These are phyloP conservation scores for Aeminium ludgeri DNA, from an alignment of 495 filamentous ascomycete species.

Conservation along the genomic window DNA sequence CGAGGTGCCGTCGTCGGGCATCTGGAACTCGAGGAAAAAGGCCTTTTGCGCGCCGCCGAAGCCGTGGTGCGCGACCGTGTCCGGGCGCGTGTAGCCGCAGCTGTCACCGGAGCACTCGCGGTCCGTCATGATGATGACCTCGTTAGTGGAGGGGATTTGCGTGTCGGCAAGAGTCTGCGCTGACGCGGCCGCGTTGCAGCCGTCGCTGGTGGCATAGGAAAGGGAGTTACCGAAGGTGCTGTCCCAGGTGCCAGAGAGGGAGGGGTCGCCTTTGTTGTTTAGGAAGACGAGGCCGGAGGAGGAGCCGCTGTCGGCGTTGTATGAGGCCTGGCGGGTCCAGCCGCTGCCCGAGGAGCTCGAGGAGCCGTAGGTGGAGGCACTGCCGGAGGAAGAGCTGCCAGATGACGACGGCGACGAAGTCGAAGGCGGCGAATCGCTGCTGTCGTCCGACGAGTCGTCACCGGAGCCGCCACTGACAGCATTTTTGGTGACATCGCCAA, in stretches of 20 bases:
- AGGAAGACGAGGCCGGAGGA: slow-evolving; percentile 47
- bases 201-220: slow-evolving; percentile 39
- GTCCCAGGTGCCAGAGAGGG: slow-evolving; percentile 41
- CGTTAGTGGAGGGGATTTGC: slow-evolving; percentile 36
- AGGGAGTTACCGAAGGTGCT: slow-evolving; percentile 45
- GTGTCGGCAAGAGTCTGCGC: slow-evolving; percentile 36
- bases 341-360: slow-evolving; percentile 4
- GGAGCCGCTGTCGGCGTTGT: slow-evolving; percentile 31
- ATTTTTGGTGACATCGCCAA: not conserved
- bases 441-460: not conserved
- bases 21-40: slow-evolving; percentile 51
- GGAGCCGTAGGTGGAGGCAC: slow-evolving; percentile 55
- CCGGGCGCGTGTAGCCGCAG: slow-evolving; percentile 13
- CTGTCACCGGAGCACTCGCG: slow-evolving; percentile 30
- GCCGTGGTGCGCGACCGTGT: slow-evolving; percentile 30
- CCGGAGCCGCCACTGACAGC: not conserved
- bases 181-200: slow-evolving; percentile 29
- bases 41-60: slow-evolving; percentile 44
- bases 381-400: slow-evolving; percentile 38
- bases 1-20: slow-evolving; percentile 39
- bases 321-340: slow-evolving; percentile 38
- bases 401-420: slow-evolving; percentile 43
- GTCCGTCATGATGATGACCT: slow-evolving; percentile 45
- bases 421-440: slow-evolving; percentile 24
- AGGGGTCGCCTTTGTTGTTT: slow-evolving; percentile 40